Conservation (phyloP, 352 stramenopile species). For the Pythium sp. region DNA sequence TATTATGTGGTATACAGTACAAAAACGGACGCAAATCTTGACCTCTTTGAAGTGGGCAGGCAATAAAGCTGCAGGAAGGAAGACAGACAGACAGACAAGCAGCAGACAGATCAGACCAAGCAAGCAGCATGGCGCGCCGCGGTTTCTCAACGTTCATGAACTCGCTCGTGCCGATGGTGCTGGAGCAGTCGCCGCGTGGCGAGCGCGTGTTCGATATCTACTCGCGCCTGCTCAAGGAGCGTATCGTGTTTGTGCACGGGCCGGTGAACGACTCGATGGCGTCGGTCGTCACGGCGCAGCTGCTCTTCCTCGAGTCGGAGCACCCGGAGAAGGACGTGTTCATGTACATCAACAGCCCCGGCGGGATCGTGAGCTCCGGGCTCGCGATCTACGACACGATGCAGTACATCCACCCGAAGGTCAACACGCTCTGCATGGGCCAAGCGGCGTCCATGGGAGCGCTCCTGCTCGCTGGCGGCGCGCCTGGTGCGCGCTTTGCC, state of each 20-base stretch:
- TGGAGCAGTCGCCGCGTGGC: constrained; percentile 90
- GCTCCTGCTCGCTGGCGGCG: constrained; percentile 93
- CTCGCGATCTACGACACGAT: constrained; percentile 99
- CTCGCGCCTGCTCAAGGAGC: constrained; percentile 96
- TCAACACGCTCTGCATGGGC: constrained; percentile 98
- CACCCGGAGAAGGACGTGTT: constrained; percentile 97
- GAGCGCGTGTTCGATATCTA: constrained; percentile 98
- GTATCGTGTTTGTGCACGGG: constrained; percentile 97
- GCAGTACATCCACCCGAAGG: constrained; percentile 96
- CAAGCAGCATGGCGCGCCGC: constrained; percentile 24
- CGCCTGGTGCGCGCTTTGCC: constrained; percentile 86
- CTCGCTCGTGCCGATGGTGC: constrained; percentile 91
- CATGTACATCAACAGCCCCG: constrained; percentile 99
- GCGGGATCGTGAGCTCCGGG: constrained; percentile 95
- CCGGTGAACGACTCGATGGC: constrained; percentile 89
- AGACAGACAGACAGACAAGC: background rate
- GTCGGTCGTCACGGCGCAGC: constrained; percentile 78
- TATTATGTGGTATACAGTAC: background rate
- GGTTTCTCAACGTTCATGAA: constrained; percentile 55
- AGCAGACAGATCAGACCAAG: background rate
- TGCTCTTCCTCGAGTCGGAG: constrained; percentile 96
- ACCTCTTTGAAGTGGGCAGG: constrained; percentile 4
- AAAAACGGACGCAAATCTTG: background rate
- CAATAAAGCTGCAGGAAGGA: background rate
- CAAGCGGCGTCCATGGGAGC: constrained; percentile 96